Conservation (phyloP, 2,329 filamentous ascomycete genomes). For the Ascochyta rabiei region DNA sequence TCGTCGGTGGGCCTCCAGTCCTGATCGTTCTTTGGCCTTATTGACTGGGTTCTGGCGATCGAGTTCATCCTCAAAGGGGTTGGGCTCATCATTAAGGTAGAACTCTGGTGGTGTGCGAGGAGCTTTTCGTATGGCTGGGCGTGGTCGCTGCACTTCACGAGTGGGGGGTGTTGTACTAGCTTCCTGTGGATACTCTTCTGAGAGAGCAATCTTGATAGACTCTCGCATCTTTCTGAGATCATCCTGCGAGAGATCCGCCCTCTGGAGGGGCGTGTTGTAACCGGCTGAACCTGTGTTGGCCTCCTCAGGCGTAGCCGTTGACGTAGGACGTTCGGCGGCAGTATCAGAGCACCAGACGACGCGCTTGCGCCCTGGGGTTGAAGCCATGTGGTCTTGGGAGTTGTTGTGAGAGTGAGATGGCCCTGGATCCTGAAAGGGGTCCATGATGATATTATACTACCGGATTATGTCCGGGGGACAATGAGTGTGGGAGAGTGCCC, state of each 20-base stretch:
- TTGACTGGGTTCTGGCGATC: conserved; percentile 16
- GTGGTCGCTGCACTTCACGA: conserved; percentile 42
- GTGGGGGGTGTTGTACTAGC: conserved; percentile 21
- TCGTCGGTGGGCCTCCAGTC: conserved; percentile 42
- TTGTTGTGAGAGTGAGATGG: conserved; percentile 23
- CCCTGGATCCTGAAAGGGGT: conserved; percentile 29
- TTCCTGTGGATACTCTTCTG: conserved; percentile 33
- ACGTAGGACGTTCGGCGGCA: conserved; percentile 17
- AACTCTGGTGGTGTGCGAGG: conserved; percentile 43
- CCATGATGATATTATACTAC: conserved; percentile 35
- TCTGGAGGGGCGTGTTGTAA: conserved; percentile 37
- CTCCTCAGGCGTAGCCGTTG: conserved; percentile 30
- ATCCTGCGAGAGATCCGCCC: conserved; percentile 44
- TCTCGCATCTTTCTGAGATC: conserved; percentile 41
- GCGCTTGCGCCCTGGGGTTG: conserved; percentile 39
- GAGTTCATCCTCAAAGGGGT: conserved; percentile 40
- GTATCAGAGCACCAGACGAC: conserved; percentile 42
- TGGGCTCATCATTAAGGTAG: conserved; percentile 40
- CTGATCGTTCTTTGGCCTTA: conserved; percentile 40
- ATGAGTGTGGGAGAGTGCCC: conserved; percentile 1
- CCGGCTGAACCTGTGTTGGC: conserved; percentile 33
- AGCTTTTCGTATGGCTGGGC: conserved; percentile 46
- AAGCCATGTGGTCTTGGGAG: conserved; percentile 36
- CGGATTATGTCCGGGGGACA: conserved; percentile 13
- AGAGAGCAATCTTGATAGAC: conserved; percentile 44